Evolutionary conservation across 2,329 filamentous ascomycete genomes (phyloP).

Genomic region (Fusarium pilosicola): DNA sequence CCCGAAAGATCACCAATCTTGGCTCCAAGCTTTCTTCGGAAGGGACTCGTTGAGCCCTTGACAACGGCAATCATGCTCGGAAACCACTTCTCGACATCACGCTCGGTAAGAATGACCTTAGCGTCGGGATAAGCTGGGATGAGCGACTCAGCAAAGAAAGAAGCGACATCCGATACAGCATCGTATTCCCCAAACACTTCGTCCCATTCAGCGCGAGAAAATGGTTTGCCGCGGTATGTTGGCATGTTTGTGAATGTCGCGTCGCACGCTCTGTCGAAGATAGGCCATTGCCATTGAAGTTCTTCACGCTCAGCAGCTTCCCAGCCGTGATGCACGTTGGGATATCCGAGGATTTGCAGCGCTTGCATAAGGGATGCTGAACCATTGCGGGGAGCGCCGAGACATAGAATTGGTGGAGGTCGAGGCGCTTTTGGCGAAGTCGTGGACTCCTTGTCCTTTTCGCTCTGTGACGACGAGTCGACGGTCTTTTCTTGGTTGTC

Average conservation of each 20-base stretch:
- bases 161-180: slow-evolving; percentile 42
- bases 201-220: slow-evolving; percentile 40
- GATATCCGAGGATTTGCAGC: slow-evolving; percentile 24
- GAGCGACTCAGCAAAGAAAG: slow-evolving; percentile 39
- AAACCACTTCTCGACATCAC: slow-evolving; percentile 44
- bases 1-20: background rate
- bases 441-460: background rate
- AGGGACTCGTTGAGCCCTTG: background rate
- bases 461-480: background rate
- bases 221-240: slow-evolving; percentile 30
- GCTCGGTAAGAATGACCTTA: slow-evolving; percentile 43
- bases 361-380: slow-evolving; percentile 30
- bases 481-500: background rate
- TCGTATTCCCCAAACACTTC: slow-evolving; percentile 40
- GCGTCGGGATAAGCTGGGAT: slow-evolving; percentile 45
- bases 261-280: slow-evolving; percentile 19
- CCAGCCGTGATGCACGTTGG: slow-evolving; percentile 32
- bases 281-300: slow-evolving; percentile 26
- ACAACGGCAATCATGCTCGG: slow-evolving; percentile 33
- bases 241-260: slow-evolving; percentile 24
- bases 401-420: slow-evolving; percentile 16
- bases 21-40: background rate
- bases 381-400: slow-evolving; percentile 22
- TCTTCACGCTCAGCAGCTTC: background rate
- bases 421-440: background rate